These are phyloP conservation scores for Trichoderma erinaceum DNA, from an alignment of 495 filamentous ascomycete species.

Conservation along the genomic window DNA sequence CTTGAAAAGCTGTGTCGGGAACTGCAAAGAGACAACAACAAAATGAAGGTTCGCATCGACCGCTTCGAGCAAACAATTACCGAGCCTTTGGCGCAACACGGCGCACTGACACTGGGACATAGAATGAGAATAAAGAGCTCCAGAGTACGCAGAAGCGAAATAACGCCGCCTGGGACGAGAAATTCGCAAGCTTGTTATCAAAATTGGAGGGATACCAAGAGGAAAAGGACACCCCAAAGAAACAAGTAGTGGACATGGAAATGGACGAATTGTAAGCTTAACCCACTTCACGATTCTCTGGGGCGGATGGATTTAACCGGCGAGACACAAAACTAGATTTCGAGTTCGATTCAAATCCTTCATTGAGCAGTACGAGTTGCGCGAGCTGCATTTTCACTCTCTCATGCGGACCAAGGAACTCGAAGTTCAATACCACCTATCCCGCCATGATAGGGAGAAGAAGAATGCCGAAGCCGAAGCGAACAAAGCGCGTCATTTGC, in stretches of 20 bases:
- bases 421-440: slow-evolving; percentile 87
- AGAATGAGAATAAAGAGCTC: slow-evolving; percentile 88
- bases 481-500: slow-evolving; percentile 71
- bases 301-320: slow-evolving; percentile 24
- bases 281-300: not conserved
- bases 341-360: slow-evolving; percentile 86
- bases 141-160: slow-evolving; percentile 76
- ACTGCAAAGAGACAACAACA: slow-evolving; percentile 91
- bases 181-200: slow-evolving; percentile 64
- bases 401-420: slow-evolving; percentile 88
- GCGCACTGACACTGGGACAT: slow-evolving; percentile 17
- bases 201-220: slow-evolving; percentile 76
- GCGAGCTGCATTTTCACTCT: slow-evolving; percentile 85
- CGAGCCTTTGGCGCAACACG: not conserved
- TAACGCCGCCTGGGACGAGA: slow-evolving; percentile 76
- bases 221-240: slow-evolving; percentile 68
- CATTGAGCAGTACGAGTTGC: slow-evolving; percentile 90
- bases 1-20: slow-evolving; percentile 91
- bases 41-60: slow-evolving; percentile 67
- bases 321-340: slow-evolving; percentile 50
- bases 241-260: slow-evolving; percentile 70
- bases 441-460: slow-evolving; percentile 79
- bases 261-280: slow-evolving; percentile 73
- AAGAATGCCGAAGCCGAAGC: slow-evolving; percentile 78
- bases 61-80: not conserved